Conservation (phyloP, 805 yeast species). For the Candida coleopterorum region DNA sequence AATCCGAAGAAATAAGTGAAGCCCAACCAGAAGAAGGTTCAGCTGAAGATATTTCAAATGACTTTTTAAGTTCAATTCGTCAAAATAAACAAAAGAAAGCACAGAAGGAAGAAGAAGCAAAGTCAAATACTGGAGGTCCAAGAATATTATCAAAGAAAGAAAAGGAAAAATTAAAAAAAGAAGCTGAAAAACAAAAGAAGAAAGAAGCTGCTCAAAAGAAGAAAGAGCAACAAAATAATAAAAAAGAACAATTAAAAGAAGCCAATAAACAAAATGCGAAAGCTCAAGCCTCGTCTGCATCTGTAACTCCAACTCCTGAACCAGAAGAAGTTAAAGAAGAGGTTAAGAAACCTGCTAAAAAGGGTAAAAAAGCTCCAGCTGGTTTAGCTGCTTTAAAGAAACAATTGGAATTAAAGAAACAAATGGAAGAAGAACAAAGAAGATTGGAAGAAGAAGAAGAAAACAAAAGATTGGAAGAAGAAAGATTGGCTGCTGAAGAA, state of each 20-base stretch:
- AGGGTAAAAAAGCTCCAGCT: constrained; percentile 79
- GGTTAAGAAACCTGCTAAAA: constrained; percentile 41
- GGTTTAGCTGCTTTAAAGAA: constrained; percentile 87
- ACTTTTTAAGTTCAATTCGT: constrained; percentile 80
- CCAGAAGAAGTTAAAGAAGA: constrained; percentile 17
- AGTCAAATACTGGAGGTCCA: constrained; percentile 56
- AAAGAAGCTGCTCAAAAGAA: constrained; percentile 84
- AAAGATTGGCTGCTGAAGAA: constrained; percentile 48
- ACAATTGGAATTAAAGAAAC: constrained; percentile 85
- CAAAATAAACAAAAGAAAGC: constrained; percentile 75
- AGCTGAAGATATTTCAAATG: constrained; percentile 42
- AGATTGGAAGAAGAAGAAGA: constrained; percentile 69
- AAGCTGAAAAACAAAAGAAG: constrained; percentile 84
- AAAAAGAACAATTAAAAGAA: constrained; percentile 52
- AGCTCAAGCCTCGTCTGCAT: constrained; percentile 25
- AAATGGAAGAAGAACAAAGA: constrained; percentile 78
- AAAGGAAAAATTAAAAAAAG: constrained; percentile 92
- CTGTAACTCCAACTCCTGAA: constrained; percentile 30
- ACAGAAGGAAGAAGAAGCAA: constrained; percentile 59
- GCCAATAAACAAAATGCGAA: constrained; percentile 42
- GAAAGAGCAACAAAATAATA: constrained; percentile 63
- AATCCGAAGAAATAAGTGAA: constrained; percentile 26
- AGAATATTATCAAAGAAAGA: constrained; percentile 87
- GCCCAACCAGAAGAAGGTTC: constrained; percentile 13
- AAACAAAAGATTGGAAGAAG: constrained; percentile 45